These are phyloP conservation scores for Naganishia sp. DNA, from an alignment of 1,284 basidiomycete species.

Conservation along the genomic window DNA sequence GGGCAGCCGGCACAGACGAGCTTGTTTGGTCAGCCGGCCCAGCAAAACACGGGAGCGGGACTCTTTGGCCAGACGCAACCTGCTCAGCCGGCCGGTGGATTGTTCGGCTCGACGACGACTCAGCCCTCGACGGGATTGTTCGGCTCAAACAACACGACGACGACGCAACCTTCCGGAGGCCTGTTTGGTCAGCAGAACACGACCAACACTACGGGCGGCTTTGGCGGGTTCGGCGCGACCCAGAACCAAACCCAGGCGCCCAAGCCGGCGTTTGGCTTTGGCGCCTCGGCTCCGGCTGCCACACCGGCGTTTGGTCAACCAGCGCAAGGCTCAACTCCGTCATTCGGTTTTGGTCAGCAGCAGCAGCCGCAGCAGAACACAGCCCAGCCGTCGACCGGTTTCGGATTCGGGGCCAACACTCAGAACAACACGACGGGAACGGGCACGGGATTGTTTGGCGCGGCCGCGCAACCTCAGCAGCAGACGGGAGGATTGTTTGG, in stretches of 20 bases:
- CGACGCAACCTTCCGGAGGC: constrained; percentile 33
- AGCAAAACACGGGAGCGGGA: constrained; percentile 24
- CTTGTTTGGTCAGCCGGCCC: constrained; percentile 44
- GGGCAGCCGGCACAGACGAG: constrained; percentile 40
- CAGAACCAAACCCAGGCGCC: constrained; percentile 28
- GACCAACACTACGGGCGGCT: constrained; percentile 21
- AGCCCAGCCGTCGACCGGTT: constrained; percentile 37
- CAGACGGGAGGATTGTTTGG: constrained; percentile 48
- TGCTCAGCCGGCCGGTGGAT: constrained; percentile 34
- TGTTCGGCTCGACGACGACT: constrained; percentile 43
- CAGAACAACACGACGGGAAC: constrained; percentile 31
- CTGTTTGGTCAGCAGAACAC: constrained; percentile 39
- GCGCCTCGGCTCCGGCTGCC: constrained; percentile 35
- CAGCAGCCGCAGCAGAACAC: constrained; percentile 37
- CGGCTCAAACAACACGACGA: constrained; percentile 40
- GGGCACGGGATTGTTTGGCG: constrained; percentile 41
- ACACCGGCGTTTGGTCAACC: constrained; percentile 47
- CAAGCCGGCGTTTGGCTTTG: constrained; percentile 33
- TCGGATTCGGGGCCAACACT: constrained; percentile 41
- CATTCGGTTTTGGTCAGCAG: constrained; percentile 48
- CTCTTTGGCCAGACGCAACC: constrained; percentile 33
- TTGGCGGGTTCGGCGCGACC: constrained; percentile 33
- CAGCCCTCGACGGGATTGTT: constrained; percentile 51
- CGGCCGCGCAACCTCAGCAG: constrained; percentile 43
- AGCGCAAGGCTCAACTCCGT: constrained; percentile 39